phyloP scores from a whole-genome alignment of 2,329 filamentous ascomycete species.

The Venturia aucupariae region DNA sequence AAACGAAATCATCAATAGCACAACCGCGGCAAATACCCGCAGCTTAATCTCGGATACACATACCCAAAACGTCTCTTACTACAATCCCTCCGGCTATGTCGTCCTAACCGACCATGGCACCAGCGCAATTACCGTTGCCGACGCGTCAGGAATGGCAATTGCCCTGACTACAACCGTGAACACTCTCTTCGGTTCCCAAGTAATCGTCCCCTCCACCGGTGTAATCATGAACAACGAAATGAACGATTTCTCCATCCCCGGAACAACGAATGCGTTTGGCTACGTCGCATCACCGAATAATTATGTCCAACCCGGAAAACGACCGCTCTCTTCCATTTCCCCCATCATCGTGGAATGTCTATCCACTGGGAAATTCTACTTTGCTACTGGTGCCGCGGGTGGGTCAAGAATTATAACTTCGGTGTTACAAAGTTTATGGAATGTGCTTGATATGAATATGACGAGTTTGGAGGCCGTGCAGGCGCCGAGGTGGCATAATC shows the following conservation, averaged over 20 bases:
- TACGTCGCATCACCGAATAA: constrained; percentile 73
- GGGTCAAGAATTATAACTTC: constrained; percentile 76
- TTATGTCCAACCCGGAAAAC: constrained; percentile 71
- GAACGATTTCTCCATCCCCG: constrained; percentile 81
- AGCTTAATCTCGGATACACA: constrained; percentile 59
- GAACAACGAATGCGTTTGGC: constrained; percentile 69
- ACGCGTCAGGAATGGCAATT: constrained; percentile 64
- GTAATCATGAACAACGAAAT: constrained; percentile 58
- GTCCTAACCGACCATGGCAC: constrained; percentile 64
- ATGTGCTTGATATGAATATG: constrained; percentile 58
- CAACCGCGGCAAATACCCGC: constrained; percentile 51
- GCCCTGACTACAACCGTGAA: constrained; percentile 84
- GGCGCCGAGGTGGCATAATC: constrained; percentile 67
- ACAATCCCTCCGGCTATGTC: constrained; percentile 60
- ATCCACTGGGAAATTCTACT: constrained; percentile 54
- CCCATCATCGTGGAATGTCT: constrained; percentile 63
- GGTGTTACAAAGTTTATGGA: constrained; percentile 64
- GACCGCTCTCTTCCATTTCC: constrained; percentile 73
- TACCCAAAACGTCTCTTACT: constrained; percentile 64
- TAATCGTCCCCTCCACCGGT: constrained; percentile 77
- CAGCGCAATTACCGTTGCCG: constrained; percentile 63
- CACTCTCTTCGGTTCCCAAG: constrained; percentile 67
- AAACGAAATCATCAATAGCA: constrained; percentile 53
- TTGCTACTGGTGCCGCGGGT: constrained; percentile 66
- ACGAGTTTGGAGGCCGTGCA: constrained; percentile 53